phyloP scores from a whole-genome alignment of 2,329 filamentous ascomycete species.

The Aspergillus ustus region DNA sequence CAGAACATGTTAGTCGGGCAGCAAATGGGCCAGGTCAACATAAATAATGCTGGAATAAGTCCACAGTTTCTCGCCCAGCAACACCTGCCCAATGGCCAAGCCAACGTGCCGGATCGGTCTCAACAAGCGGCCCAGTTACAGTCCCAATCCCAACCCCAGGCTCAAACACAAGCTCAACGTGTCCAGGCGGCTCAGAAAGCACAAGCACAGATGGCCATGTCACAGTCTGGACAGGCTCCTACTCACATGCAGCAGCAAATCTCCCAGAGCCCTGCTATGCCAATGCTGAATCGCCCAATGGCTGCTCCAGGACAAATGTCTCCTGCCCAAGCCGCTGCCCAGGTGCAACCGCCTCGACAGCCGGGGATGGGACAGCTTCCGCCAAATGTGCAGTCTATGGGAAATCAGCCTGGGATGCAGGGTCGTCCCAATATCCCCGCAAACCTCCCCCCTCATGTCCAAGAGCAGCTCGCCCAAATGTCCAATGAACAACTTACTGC shows the following conservation, averaged over 20 bases:
- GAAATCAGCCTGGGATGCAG: constrained; percentile 37
- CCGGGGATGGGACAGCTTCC: constrained; percentile 39
- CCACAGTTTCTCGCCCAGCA: constrained; percentile 49
- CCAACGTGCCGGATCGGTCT: constrained; percentile 47
- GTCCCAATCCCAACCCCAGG: constrained; percentile 44
- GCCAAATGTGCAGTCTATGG: constrained; percentile 29
- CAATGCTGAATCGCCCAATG: constrained; percentile 51
- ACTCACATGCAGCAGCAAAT: constrained; percentile 44
- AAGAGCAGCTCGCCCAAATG: constrained; percentile 42
- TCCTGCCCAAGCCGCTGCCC: constrained; percentile 38
- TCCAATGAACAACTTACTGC: constrained; percentile 39
- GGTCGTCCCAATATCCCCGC: constrained; percentile 40
- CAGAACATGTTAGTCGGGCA: constrained; percentile 49
- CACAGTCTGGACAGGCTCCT: constrained; percentile 50
- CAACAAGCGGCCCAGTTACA: constrained; percentile 42
- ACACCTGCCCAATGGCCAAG: constrained; percentile 47
- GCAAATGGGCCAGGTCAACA: constrained; percentile 46
- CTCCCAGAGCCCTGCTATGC: constrained; percentile 45
- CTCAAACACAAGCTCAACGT: constrained; percentile 46
- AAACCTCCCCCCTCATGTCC: constrained; percentile 39
- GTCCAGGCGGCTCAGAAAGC: constrained; percentile 51
- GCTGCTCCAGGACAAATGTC: constrained; percentile 45
- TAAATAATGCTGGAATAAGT: constrained; percentile 43
- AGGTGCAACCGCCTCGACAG: constrained; percentile 38
- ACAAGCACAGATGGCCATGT: constrained; percentile 52